These are phyloP conservation scores for Angomonas deanei DNA, from an alignment of 208 protist genomes.

Conservation along the genomic window DNA sequence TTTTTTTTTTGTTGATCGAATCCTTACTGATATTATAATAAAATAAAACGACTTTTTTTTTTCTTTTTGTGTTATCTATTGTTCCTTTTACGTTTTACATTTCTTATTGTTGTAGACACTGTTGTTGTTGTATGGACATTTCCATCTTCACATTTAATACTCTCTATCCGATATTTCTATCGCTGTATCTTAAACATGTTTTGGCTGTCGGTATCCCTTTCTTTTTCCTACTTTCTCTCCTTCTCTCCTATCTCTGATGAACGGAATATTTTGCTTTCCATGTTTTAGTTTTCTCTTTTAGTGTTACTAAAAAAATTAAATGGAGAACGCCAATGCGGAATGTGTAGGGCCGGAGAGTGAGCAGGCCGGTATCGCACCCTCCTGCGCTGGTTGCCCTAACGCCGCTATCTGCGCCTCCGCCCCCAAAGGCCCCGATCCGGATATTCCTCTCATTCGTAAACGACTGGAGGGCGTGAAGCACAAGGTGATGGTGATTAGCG, in stretches of 20 bases:
- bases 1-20: slow-evolving; percentile 6
- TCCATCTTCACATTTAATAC: no score
- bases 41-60: slow-evolving; percentile 5
- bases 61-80: slow-evolving; percentile 4
- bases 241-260: background rate
- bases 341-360: slow-evolving; percentile 95
- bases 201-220: no score
- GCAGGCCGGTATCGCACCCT: slow-evolving; percentile 91
- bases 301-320: slow-evolving; percentile 3
- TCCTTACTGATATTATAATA: background rate
- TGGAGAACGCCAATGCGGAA: slow-evolving; percentile 39
- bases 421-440: slow-evolving; percentile 91
- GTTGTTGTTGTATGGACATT: no score
- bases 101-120: slow-evolving; percentile 1
- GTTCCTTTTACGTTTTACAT: slow-evolving; percentile 6
- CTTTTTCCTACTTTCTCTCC: slow-evolving; percentile 4
- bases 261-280: slow-evolving; percentile 6
- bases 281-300: background rate
- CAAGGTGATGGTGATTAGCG: slow-evolving; percentile 89
- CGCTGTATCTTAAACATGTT: no score
- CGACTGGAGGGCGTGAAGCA: slow-evolving; percentile 69
- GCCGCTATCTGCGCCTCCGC: slow-evolving; percentile 93
- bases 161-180: no score
- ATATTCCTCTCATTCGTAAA: slow-evolving; percentile 79
- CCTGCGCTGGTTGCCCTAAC: slow-evolving; percentile 98